Evolutionary conservation across 495 filamentous ascomycete species (phyloP).

Genomic region (Tetracladium marchalianum): DNA sequence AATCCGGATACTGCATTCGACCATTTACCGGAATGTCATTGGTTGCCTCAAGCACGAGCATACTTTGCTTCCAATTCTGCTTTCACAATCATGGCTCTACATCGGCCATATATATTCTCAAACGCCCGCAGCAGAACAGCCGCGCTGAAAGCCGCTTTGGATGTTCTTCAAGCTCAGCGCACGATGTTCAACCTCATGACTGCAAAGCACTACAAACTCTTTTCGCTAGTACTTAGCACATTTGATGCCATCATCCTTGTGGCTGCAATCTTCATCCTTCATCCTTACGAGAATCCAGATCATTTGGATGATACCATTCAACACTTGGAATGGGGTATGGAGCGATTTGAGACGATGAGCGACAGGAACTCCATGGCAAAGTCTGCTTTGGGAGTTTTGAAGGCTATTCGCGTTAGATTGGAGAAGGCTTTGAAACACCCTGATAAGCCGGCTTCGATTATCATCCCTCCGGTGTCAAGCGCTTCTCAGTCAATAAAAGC

Average conservation of each 20-base stretch:
- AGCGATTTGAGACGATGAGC: slow-evolving; percentile 41
- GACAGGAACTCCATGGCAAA: slow-evolving; percentile 39
- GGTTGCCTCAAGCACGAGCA: slow-evolving; percentile 38
- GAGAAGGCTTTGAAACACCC: slow-evolving; percentile 28
- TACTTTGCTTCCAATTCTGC: slow-evolving; percentile 34
- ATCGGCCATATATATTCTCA: slow-evolving; percentile 54
- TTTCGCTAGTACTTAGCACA: slow-evolving; percentile 44
- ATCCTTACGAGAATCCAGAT: slow-evolving; percentile 36
- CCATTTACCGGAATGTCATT: slow-evolving; percentile 34
- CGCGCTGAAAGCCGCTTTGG: slow-evolving; percentile 43
- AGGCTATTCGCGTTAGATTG: slow-evolving; percentile 34
- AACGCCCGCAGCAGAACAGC: slow-evolving; percentile 36
- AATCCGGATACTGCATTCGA: slow-evolving; percentile 49
- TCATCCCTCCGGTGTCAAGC: not conserved
- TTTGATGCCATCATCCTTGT: slow-evolving; percentile 55
- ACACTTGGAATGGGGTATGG: slow-evolving; percentile 42
- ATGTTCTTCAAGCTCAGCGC: slow-evolving; percentile 44
- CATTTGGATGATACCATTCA: slow-evolving; percentile 31
- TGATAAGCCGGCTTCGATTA: not conserved
- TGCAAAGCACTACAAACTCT: slow-evolving; percentile 45
- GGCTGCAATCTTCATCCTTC: slow-evolving; percentile 46
- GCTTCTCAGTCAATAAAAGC: not conserved
- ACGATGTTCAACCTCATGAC: slow-evolving; percentile 36
- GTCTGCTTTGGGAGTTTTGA: slow-evolving; percentile 40
- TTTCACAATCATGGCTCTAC: slow-evolving; percentile 49